phyloP scores from a whole-genome alignment of 495 filamentous ascomycete genomes.

The Terfezia boudieri region DNA sequence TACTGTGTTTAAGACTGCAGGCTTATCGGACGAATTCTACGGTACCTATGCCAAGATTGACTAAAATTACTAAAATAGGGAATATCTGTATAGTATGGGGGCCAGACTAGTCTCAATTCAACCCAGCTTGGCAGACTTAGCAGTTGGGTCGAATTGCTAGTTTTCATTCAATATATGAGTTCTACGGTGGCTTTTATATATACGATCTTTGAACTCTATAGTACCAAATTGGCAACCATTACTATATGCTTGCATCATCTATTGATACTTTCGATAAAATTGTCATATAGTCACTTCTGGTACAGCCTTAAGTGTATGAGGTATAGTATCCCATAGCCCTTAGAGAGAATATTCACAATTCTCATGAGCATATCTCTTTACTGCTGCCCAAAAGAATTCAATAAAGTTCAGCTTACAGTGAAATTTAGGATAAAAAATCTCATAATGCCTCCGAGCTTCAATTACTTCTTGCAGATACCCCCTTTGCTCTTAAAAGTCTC shows the following conservation, averaged over 20 bases:
- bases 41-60: too few species aligned
- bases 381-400: constrained; percentile 1
- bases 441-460: background rate
- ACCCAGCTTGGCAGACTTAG: too few species aligned
- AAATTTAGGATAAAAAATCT: background rate
- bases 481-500: constrained; percentile 1
- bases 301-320: background rate
- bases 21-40: too few species aligned
- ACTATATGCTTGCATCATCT: background rate
- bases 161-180: too few species aligned
- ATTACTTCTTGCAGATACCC: background rate
- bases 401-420: constrained; percentile 2
- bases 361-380: background rate
- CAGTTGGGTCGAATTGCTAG: too few species aligned
- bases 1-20: too few species aligned
- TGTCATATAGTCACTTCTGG: background rate
- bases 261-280: background rate
- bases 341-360: background rate
- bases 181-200: too few species aligned
- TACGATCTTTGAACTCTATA: too few species aligned
- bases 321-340: background rate
- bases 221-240: background rate
- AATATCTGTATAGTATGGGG: too few species aligned
- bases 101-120: too few species aligned
- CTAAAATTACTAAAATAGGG: too few species aligned